Evolutionary conservation across 2,329 filamentous ascomycete species (phyloP), one percentile per base, ranked within the genome.

Genomic region (Cryphonectria naterciae): DNA sequence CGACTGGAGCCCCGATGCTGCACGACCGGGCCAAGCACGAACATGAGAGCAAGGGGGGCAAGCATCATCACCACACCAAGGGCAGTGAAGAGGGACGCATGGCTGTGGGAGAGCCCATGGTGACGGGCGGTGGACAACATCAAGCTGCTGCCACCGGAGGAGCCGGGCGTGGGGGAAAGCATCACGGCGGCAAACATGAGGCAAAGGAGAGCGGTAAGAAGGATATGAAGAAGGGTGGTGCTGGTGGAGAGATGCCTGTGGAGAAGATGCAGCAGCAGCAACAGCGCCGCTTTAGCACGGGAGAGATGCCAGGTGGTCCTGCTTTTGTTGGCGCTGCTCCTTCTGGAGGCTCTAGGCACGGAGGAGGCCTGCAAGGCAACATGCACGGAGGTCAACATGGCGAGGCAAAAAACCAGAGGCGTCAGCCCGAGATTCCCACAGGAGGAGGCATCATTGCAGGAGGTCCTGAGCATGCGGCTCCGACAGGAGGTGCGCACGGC

Each of bases 31-130:
- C 61, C 11, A n/a, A 41, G 3, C 35, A 41, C 15, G 61, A 39
- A 4, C 61, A 62, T 2, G 60, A 39, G 60, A 41, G 37, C 35
- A 41, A 25, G 35, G 25, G 41, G 35, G 60, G 35, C 22, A 62
- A 62, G 60, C 32, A 35, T 28, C 46, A 49, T 8, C 32, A 58
- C 54, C 54, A 58, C 54, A 58, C 54, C 25, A 58, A 58, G 28
- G 54, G 54, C 28, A 13, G 15, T 58, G 25, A 17, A 56, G 25
- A 56, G 25, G n/a, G 25, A 13, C 52, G n/a, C 10, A 25, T 28
- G 25, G n/a, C 25, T 56, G 52, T 28, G 25, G 25, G 25, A 11
- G 54, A 19, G 15, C 28, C 54, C 54, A 58, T 58, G 54, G 54
- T 58, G 10, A 58, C 54, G 2, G 54, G 54, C 35, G 54, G 54